phyloP scores from a whole-genome alignment of 192 early-diverging fungal genomes.

The Podila verticillata region DNA sequence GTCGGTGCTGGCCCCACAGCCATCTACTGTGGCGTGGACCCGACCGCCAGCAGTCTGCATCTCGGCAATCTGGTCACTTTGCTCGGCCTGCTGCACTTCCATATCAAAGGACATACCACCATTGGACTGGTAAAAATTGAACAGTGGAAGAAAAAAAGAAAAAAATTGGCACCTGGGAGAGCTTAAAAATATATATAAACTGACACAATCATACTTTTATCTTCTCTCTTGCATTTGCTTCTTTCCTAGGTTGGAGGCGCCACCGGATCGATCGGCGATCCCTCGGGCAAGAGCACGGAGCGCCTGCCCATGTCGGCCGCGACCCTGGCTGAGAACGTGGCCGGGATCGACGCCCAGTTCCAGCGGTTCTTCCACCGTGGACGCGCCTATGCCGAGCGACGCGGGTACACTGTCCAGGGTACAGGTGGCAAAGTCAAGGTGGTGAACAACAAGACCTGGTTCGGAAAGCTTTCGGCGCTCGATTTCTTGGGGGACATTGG shows the following conservation, averaged over 20 bases:
- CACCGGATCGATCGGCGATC: slow-evolving; percentile 94
- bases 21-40: slow-evolving; percentile 94
- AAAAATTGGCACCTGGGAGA: too few relatives aligned
- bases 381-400: slow-evolving; percentile 40
- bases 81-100: slow-evolving; percentile 88
- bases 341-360: slow-evolving; percentile 77
- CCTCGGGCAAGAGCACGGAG: slow-evolving; percentile 86
- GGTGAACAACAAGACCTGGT: slow-evolving; percentile 88
- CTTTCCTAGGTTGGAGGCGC: slow-evolving; percentile 80
- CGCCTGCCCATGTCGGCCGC: slow-evolving; percentile 71
- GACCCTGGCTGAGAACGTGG: slow-evolving; percentile 68
- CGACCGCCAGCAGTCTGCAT: slow-evolving; percentile 91
- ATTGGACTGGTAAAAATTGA: slow-evolving; percentile 76
- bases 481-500: slow-evolving; percentile 84
- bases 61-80: slow-evolving; percentile 90
- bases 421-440: slow-evolving; percentile 57
- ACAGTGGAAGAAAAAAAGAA: too few relatives aligned
- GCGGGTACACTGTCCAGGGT: slow-evolving; percentile 29
- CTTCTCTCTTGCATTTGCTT: not conserved
- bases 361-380: slow-evolving; percentile 74
- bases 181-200: not conserved
- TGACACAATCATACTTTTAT: not conserved
- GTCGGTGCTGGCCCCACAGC: slow-evolving; percentile 56
- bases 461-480: slow-evolving; percentile 72
- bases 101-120: slow-evolving; percentile 80